Evolutionary conservation across 495 filamentous ascomycete species (phyloP), one percentile per base, ranked within the genome.

Genomic region (Xylaria bambusicola): DNA sequence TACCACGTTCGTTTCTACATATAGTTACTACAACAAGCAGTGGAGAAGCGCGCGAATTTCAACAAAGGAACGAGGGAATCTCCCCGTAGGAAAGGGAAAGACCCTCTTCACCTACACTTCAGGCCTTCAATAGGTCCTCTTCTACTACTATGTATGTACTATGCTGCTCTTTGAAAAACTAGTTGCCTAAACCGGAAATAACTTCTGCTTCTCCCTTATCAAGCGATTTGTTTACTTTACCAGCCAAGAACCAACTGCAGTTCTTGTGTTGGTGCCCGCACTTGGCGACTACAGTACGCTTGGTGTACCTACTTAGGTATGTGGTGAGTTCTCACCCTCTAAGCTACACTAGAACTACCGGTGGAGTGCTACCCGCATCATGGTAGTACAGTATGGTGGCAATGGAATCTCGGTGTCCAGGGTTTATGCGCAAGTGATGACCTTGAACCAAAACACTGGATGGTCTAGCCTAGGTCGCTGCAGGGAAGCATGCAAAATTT

Each of bases 401-500:
- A 6, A 36, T 36, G 31, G 12, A 29, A 26, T 53, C 36, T 35
- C 50, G 23, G 52, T 17, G 24, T 31, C 52, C 36, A 44, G 52
- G 52, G 17, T 54, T 20, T 5, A 33, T 21, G 38, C 38, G 36
- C 8, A 21, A 52, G 40, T 38, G n/a, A 9, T 20, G 18, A 31
- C 50, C 33, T 21, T 36, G 35, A 21, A 23, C 10, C 29, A 33
- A 10, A 33, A 33, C 29, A 10, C n/a, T 33, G 29, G 29, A 33
- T 33, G 29, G 10, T 33, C 29, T 15, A 18, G 20, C n/a, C 50
- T 52, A 27, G 36, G 6, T 38, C 6, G 6, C 36, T 20, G 13
- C 52, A 15, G 26, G 26, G 24, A 27, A 31, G 52, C 38, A 44
- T 44, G 38, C 52, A 44, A 44, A 29, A 29, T 54, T 54, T 54